Conservation (phyloP, 768 basidiomycete genomes). For the Suillus cothurnatus region DNA sequence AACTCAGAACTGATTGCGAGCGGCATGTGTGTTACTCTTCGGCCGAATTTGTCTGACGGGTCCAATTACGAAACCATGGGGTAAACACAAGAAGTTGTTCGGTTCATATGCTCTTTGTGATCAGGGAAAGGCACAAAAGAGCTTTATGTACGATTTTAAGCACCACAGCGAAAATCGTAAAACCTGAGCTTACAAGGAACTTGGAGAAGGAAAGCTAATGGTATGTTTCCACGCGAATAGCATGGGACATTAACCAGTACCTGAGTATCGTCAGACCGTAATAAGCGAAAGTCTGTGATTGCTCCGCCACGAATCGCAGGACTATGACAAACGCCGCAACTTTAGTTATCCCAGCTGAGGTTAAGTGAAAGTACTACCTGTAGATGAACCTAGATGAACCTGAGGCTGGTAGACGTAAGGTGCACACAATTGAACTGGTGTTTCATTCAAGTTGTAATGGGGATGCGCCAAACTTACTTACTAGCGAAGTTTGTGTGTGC, state of each 20-base stretch:
- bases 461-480: background rate
- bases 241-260: conserved; percentile 17
- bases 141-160: conserved; percentile 14
- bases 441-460: conserved; percentile 6
- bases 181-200: conserved; percentile 7
- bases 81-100: conserved; percentile 14
- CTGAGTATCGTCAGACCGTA: conserved; percentile 29
- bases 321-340: conserved; percentile 10
- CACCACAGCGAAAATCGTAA: conserved; percentile 1
- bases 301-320: conserved; percentile 20
- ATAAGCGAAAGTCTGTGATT: conserved; percentile 23
- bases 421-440: background rate
- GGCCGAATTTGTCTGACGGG: conserved; percentile 20
- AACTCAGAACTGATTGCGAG: conserved; percentile 22
- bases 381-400: background rate
- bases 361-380: background rate
- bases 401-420: conserved; percentile 9
- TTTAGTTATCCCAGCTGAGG: conserved; percentile 10
- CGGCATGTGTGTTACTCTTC: conserved; percentile 7
- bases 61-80: conserved; percentile 20
- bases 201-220: background rate
- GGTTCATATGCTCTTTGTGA: conserved; percentile 8
- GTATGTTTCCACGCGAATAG: conserved; percentile 7
- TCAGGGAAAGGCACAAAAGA: conserved; percentile 11
- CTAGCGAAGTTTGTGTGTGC: conserved; percentile 7